Conservation (phyloP, 768 basidiomycete genomes). For the Naganishia randhawae region DNA sequence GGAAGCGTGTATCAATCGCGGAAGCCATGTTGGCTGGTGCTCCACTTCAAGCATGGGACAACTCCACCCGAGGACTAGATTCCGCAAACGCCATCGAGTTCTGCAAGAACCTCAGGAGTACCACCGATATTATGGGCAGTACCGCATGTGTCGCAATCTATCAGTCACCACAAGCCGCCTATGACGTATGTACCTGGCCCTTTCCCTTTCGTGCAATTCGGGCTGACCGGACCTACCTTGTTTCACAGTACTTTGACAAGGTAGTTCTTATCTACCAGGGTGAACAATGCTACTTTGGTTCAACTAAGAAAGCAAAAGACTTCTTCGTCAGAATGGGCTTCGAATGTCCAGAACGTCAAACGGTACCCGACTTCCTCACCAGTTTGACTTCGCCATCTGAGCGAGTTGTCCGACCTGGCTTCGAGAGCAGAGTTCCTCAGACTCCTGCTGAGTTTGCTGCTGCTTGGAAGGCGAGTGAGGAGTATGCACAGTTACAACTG, state of each 20-base stretch:
- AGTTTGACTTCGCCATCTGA: slow-evolving; percentile 71
- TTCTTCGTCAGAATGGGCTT: slow-evolving; percentile 57
- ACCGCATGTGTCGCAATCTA: slow-evolving; percentile 56
- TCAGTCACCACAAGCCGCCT: slow-evolving; percentile 53
- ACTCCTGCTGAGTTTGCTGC: slow-evolving; percentile 62
- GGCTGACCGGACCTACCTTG: neutral
- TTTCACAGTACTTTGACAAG: slow-evolving; percentile 53
- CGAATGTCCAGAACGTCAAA: slow-evolving; percentile 54
- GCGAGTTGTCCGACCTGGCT: slow-evolving; percentile 68
- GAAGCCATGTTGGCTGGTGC: slow-evolving; percentile 72
- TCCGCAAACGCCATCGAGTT: slow-evolving; percentile 56
- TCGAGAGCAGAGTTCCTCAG: slow-evolving; percentile 62
- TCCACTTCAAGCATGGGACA: slow-evolving; percentile 71
- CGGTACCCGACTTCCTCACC: slow-evolving; percentile 57
- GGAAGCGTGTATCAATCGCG: slow-evolving; percentile 73
- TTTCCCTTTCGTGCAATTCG: neutral
- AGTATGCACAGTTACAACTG: slow-evolving; percentile 57
- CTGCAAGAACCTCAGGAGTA: slow-evolving; percentile 53
- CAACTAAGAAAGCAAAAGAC: slow-evolving; percentile 51
- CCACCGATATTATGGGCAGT: slow-evolving; percentile 53
- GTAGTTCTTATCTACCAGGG: slow-evolving; percentile 57
- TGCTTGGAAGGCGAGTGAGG: slow-evolving; percentile 56
- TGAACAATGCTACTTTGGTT: slow-evolving; percentile 57
- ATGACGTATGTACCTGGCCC: slow-evolving; percentile 44
- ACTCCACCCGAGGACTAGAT: slow-evolving; percentile 51